Conservation (phyloP, 2,329 filamentous ascomycete species). For the Colletotrichum spinosum region DNA sequence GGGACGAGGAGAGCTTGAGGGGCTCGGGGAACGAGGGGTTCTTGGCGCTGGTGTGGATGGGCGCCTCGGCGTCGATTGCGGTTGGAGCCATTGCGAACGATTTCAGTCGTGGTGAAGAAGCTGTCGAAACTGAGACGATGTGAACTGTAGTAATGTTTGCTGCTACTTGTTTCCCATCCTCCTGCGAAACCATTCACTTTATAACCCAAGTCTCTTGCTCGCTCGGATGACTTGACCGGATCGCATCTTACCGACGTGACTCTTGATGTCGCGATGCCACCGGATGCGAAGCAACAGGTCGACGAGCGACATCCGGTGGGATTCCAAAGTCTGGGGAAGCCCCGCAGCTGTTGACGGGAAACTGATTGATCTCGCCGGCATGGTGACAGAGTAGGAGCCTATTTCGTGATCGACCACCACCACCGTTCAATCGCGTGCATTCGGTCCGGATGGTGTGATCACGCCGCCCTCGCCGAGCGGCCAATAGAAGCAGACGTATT, state of each 20-base stretch:
- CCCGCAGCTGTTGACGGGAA: background rate
- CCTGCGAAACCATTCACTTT: constrained; percentile 4
- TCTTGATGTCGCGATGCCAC: constrained; percentile 5
- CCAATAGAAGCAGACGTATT: constrained; percentile 16
- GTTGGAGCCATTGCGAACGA: constrained; percentile 33
- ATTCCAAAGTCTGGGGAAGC: background rate
- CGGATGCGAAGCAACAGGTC: constrained; percentile 1
- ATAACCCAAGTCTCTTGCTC: constrained; percentile 4
- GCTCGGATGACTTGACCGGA: constrained; percentile 1
- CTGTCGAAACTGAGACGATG: background rate
- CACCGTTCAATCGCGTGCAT: constrained; percentile 32
- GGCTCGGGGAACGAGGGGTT: constrained; percentile 36
- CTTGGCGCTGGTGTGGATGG: constrained; percentile 30
- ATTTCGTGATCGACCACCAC: constrained; percentile 36
- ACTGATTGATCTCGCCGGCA: background rate
- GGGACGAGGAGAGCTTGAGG: constrained; percentile 49
- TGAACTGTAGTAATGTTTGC: background rate
- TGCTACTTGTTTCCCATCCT: background rate
- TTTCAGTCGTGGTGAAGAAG: too few species aligned
- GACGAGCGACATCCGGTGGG: constrained; percentile 25
- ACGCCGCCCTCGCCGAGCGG: background rate
- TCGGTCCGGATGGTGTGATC: constrained; percentile 31
- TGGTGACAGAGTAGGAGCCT: constrained; percentile 25
- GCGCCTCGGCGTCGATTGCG: constrained; percentile 33
- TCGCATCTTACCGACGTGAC: background rate